Conservation (phyloP, 129 eudicot species). For the Centaurea solstitialis region DNA sequence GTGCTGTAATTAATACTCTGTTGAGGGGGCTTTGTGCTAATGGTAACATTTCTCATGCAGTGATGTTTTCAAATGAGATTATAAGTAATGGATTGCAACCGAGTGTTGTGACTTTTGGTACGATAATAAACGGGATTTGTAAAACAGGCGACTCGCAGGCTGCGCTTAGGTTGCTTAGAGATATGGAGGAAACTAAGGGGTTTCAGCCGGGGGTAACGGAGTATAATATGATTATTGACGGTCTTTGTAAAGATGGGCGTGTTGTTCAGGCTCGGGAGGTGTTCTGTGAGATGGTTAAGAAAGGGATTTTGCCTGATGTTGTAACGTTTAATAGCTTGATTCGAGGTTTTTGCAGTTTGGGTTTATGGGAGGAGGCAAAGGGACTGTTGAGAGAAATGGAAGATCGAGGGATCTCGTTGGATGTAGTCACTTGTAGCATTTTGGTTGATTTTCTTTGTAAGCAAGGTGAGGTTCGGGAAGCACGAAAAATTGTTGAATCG, state of each 20-base stretch:
- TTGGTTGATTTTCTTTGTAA: slow-evolving; percentile 24
- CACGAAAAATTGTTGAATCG: slow-evolving; percentile 4
- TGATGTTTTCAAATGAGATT: slow-evolving; percentile 7
- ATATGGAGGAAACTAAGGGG: background rate
- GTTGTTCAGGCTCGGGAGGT: slow-evolving; percentile 1
- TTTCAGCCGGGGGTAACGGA: slow-evolving; percentile 1
- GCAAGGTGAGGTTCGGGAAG: slow-evolving; percentile 27
- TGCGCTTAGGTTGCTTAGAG: slow-evolving; percentile 15
- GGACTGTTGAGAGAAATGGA: slow-evolving; percentile 22
- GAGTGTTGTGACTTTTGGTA: slow-evolving; percentile 20
- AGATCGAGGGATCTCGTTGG: background rate
- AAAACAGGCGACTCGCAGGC: slow-evolving; percentile 5
- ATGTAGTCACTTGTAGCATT: slow-evolving; percentile 26
- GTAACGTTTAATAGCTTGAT: slow-evolving; percentile 32
- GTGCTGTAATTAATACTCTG: slow-evolving; percentile 27
- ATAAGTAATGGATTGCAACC: slow-evolving; percentile 23
- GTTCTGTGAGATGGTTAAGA: slow-evolving; percentile 10
- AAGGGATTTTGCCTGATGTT: slow-evolving; percentile 28
- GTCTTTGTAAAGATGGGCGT: slow-evolving; percentile 27
- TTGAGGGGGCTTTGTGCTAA: slow-evolving; percentile 28
- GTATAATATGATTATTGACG: slow-evolving; percentile 30
- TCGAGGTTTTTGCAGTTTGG: slow-evolving; percentile 26
- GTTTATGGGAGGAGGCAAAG: slow-evolving; percentile 6
- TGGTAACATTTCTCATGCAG: slow-evolving; percentile 18
- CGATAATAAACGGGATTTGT: slow-evolving; percentile 21